Evolutionary conservation across 768 basidiomycete genomes (phyloP), one percentile per base, ranked within the genome.

Genomic region (Boletus coccyginus): DNA sequence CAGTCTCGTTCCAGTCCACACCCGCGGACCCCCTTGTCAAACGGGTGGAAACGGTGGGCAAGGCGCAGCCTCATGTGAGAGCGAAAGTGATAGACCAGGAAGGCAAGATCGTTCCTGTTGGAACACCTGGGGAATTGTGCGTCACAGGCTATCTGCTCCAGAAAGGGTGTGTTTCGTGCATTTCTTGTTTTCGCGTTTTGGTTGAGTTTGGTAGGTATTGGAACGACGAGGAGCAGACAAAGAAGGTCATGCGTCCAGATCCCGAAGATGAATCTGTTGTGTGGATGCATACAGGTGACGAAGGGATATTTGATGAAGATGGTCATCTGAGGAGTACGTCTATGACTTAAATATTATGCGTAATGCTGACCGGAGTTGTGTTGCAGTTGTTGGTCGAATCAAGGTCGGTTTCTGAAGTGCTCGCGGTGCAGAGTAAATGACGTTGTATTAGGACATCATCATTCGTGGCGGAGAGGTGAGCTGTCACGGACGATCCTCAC

Each of bases 261-360:
- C 57, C 67, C 5, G 79, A 83, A 58, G 77, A 81, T 50, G 66
- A 76, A 14, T 85, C 82, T 19, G 80, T 73, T 5, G 62, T 87
- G 36, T 93, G 91, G 91, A 91, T 93, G 85, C 80, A 87, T 69
- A 91, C 88, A 0, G 91, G 91, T 1, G 91, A 94, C 65, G 82
- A 91, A 63, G 90, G 82, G 1, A 84, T 88, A 35, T 79, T 94
- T 73, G 91, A 94, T 61, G 81, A 86, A 50, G 86, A 93, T 51
- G 91, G 91, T 2, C 93, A 92, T 70, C 68, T 93, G 19, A 71
- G 73, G 61, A 84, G 91, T 90, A 62, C 57, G 85, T 74, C 14
- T 19, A 21, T 42, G 14, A 33, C 13, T 51, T 38, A 21, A 19
- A 21, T 50, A 47, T 47, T 35, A 21, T 39, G 19, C 5, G 17